These are phyloP conservation scores for Sarocladium kiliense DNA, from an alignment of 2,329 filamentous ascomycete species.

Conservation along the genomic window DNA sequence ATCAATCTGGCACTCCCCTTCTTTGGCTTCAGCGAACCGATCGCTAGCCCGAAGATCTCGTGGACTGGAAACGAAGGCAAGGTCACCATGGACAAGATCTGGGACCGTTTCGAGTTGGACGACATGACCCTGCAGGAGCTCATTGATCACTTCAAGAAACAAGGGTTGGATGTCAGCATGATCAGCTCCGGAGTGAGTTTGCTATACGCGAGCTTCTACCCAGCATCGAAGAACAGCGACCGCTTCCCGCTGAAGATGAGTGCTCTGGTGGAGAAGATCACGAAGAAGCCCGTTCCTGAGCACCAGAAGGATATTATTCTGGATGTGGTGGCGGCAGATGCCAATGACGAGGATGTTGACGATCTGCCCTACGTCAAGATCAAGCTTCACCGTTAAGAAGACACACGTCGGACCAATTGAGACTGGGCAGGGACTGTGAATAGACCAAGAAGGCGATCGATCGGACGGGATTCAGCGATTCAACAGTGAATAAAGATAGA, in stretches of 20 bases:
- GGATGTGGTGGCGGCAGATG: conserved; percentile 89
- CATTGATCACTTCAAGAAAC: conserved; percentile 72
- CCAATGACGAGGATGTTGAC: conserved; percentile 88
- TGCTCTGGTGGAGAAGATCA: conserved; percentile 80
- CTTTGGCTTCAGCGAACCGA: conserved; percentile 97
- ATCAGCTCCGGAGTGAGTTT: conserved; percentile 95
- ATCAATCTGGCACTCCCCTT: conserved; percentile 94
- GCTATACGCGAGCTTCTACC: conserved; percentile 91
- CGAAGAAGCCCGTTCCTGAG: conserved; percentile 83
- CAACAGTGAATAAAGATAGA: background rate
- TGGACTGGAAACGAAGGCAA: conserved; percentile 77
- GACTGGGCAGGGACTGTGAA: background rate
- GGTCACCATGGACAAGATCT: conserved; percentile 88
- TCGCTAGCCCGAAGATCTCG: conserved; percentile 85
- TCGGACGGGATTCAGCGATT: background rate
- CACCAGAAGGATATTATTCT: conserved; percentile 97
- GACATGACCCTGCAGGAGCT: conserved; percentile 84
- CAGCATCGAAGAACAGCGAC: conserved; percentile 72
- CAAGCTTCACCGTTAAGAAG: conserved; percentile 44
- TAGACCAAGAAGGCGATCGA: background rate
- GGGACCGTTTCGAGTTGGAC: conserved; percentile 91
- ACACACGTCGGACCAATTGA: background rate
- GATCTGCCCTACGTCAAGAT: conserved; percentile 96
- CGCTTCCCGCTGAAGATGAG: conserved; percentile 79
- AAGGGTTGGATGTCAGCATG: conserved; percentile 83